Evolutionary conservation across 306 rosid genomes (phyloP).

Genomic region (Luffa aegyptiaca): DNA sequence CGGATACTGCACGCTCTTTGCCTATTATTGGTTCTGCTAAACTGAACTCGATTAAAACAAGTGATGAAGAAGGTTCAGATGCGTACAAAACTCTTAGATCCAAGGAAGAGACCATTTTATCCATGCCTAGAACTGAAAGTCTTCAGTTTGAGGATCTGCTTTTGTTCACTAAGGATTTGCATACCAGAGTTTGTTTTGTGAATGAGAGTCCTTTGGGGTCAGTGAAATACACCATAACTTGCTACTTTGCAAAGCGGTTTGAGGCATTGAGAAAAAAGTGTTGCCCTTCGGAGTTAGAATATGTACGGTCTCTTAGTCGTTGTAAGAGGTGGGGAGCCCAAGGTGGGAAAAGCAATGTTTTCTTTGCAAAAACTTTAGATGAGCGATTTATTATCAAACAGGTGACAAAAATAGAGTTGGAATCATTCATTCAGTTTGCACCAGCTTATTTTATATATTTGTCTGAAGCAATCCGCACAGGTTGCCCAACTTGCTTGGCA

Average conservation of each 20-base stretch:
- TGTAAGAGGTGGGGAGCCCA: constrained; percentile 98
- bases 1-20: constrained; percentile 25
- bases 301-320: constrained; percentile 81
- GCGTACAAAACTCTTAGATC: constrained; percentile 48
- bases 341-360: constrained; percentile 97
- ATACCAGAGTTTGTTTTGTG: constrained; percentile 75
- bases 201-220: constrained; percentile 70
- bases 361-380: constrained; percentile 91
- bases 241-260: constrained; percentile 76
- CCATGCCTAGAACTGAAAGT: constrained; percentile 55
- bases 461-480: constrained; percentile 52
- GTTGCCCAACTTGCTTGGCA: constrained; percentile 93
- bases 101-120: constrained; percentile 42
- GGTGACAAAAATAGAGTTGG: constrained; percentile 91
- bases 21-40: constrained; percentile 33
- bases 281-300: constrained; percentile 84
- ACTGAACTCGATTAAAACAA: constrained; percentile 17
- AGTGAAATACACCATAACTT: constrained; percentile 59
- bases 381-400: constrained; percentile 86
- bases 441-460: constrained; percentile 80
- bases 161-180: constrained; percentile 50
- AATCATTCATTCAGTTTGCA: constrained; percentile 79
- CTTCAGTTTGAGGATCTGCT: constrained; percentile 45
- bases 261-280: constrained; percentile 79
- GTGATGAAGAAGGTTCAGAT: constrained; percentile 46